Base-by-base conservation (phyloP, 2,329 filamentous ascomycete species). In the Ascomycota sp. region DNA sequence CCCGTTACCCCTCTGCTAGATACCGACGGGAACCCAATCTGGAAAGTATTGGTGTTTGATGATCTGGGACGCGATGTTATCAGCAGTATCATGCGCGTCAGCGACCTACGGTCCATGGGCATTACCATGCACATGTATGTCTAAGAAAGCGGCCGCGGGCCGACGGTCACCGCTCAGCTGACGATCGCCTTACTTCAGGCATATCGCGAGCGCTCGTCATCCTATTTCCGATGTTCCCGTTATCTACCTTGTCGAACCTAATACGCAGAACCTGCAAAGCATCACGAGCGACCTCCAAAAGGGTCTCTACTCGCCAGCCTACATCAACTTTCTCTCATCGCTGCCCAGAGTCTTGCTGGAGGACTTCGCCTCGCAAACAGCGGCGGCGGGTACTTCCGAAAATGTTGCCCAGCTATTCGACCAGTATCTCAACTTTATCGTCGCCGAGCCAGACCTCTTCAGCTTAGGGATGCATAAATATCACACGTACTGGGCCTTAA, bases 21-120 rank as follows among this genome's bases (percentile, higher is more conserved):
- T 41, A 66, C 80, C 28, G 76, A 91, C 42, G 83, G 85, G 37
- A 81, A 92, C 44, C 85, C 86, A 1, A 85, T 94, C 57, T 95
- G 86, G 86, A 95, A 95, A 53, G 80, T 95, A 6, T 61, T 98
- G 30, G 82, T 98, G 8, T 95, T 98, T 48, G 91, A 98, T 53
- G 78, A 86, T 41, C 52, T 75, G 4, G 89, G 86, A 28, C 69
- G 85, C 50, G 85, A 95, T 66, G 80, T 98, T 34, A 94, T 98
- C 45, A 94, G 83, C 58, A 94, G 85, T 45, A 85, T 98, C 3
- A 62, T 98, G 38, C 69, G 85, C 34, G 89, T 98, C 37, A 93
- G 83, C 46, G 89, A 98, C 55, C 59, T 98, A 47, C 68, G 91
- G 37, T 70, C 77, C 36, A 83, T 89, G 70, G 89, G 91, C n/a